Evolutionary conservation across 2,329 filamentous ascomycete species (phyloP).

Genomic region (Colletotrichum kahawae): DNA sequence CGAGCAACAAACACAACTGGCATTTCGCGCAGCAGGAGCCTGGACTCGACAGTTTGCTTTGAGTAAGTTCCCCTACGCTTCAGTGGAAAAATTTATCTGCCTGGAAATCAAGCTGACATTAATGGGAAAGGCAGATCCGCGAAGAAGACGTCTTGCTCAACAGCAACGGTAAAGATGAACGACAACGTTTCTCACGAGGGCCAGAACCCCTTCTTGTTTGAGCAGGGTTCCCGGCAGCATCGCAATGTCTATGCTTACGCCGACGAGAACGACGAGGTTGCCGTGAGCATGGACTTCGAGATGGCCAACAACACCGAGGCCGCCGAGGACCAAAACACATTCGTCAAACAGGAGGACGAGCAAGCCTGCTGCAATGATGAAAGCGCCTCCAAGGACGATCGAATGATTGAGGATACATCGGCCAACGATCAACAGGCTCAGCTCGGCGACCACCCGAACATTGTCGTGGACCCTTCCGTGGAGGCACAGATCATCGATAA

Average conservation of each 20-base stretch:
- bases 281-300: not conserved
- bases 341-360: not conserved
- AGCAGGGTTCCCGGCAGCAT: not conserved
- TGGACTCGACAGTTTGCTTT: not conserved
- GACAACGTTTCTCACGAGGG: not conserved
- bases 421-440: not conserved
- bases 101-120: too few relatives aligned
- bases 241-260: not conserved
- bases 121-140: too few relatives aligned
- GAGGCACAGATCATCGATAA: accelerated
- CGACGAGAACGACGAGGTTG: not conserved
- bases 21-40: not conserved
- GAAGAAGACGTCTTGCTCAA: too few relatives aligned
- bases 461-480: not conserved
- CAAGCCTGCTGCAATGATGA: not conserved
- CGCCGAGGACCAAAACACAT: not conserved
- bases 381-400: accelerated
- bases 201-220: not conserved
- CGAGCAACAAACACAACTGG: not conserved
- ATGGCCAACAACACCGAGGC: not conserved
- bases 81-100: not conserved
- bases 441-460: too few relatives aligned
- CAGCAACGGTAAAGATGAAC: not conserved
- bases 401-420: accelerated
- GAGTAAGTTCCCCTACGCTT: not conserved